These are phyloP conservation scores for Colletotrichum liriopes DNA, from an alignment of 2,329 filamentous ascomycete genomes.

Conservation along the genomic window DNA sequence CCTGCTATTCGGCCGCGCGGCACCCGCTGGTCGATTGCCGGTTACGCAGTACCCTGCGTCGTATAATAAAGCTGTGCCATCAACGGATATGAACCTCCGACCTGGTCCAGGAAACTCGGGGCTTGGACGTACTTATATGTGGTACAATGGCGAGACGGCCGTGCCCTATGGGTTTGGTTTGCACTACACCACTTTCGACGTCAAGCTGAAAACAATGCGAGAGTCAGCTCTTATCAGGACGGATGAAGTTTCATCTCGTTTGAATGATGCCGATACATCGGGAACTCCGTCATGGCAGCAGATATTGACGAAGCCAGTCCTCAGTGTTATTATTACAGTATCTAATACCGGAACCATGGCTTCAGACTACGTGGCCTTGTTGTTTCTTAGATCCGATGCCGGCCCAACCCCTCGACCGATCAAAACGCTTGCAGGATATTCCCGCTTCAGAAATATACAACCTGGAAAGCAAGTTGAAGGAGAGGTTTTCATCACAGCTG, in stretches of 20 bases:
- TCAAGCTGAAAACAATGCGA: slow-evolving; percentile 26
- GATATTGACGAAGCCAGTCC: slow-evolving; percentile 13
- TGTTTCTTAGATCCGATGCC: slow-evolving; percentile 62
- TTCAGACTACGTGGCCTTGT: slow-evolving; percentile 69
- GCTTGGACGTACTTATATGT: slow-evolving; percentile 67
- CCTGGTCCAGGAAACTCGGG: slow-evolving; percentile 60
- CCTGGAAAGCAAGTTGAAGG: slow-evolving; percentile 51
- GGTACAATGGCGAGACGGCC: slow-evolving; percentile 65
- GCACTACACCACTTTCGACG: slow-evolving; percentile 71
- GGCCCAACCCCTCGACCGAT: slow-evolving; percentile 66
- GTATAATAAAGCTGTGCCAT: slow-evolving; percentile 65
- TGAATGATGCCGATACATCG: neutral
- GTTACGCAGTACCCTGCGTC: slow-evolving; percentile 69
- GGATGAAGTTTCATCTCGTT: neutral
- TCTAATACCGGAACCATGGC: slow-evolving; percentile 61
- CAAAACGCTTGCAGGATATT: slow-evolving; percentile 68
- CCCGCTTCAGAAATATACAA: slow-evolving; percentile 58
- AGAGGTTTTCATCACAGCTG: slow-evolving; percentile 61
- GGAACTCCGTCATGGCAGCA: slow-evolving; percentile 15
- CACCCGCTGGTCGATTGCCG: slow-evolving; percentile 69
- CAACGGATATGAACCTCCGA: slow-evolving; percentile 71
- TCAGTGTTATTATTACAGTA: slow-evolving; percentile 59
- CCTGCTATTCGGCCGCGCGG: slow-evolving; percentile 64
- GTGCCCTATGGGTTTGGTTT: slow-evolving; percentile 70
- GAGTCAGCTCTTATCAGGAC: neutral